Evolutionary conservation across 331 rosid species (phyloP).

Genomic region (Acacia concinna): DNA sequence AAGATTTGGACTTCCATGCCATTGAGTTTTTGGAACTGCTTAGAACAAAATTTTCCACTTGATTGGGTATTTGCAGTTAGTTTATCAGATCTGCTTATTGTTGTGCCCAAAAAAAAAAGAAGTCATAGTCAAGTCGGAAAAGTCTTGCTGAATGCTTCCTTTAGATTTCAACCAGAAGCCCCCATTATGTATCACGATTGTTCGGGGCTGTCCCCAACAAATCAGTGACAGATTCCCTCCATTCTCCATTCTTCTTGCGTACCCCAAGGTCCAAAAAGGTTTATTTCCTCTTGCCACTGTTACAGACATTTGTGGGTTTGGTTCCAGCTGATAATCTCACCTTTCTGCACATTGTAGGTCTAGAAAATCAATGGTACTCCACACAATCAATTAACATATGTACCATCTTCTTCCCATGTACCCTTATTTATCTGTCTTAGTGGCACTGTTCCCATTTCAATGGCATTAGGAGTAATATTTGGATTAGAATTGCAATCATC

Average conservation of each 20-base stretch:
- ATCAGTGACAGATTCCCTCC: not conserved
- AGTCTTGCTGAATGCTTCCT: not conserved
- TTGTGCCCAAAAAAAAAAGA: not conserved
- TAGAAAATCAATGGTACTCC: not conserved
- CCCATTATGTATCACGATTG: not conserved
- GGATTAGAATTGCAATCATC: not conserved
- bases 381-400: not conserved
- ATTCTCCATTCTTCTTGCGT: not conserved
- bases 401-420: not conserved
- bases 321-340: not conserved
- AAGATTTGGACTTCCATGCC: not conserved
- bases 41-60: not conserved
- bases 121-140: not conserved
- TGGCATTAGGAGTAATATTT: not conserved
- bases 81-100: not conserved
- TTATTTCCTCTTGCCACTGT: not conserved
- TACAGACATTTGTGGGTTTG: not conserved
- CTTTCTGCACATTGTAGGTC: not conserved
- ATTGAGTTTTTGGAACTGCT: not conserved
- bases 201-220: not conserved
- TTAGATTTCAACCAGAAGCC: not conserved
- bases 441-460: not conserved
- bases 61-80: not conserved
- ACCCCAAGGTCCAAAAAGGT: not conserved
- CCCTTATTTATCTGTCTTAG: not conserved